Evolutionary conservation across 2,329 filamentous ascomycete species (phyloP), one percentile per base, ranked within the genome.

Genomic region (Fusarium secorum): DNA sequence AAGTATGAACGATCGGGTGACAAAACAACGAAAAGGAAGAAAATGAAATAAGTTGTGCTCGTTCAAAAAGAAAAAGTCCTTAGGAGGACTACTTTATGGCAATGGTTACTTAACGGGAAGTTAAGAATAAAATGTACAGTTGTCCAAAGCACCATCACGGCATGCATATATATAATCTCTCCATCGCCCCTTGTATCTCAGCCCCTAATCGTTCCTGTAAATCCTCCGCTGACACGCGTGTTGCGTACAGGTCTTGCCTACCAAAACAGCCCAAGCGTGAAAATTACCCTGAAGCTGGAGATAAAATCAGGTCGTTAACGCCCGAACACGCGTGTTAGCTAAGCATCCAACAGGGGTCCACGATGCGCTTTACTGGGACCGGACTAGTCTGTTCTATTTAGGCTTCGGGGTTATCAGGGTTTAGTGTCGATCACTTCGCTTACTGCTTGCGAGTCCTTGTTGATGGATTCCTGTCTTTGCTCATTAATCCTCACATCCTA

Each of bases 311-410:
- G 42, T 14, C 4, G 6, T 44, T 36, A 0, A 28, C 14, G 18
- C 10, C 15, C 4, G 33, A 45, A 69, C 52, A 71, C 68, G 68
- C 68, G 68, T 71, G 68, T 71, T 71, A 71, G 46, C 51, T 71
- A 62, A 71, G 48, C 52, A 20, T 7, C 1, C 0, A 0, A 3
- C 32, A 67, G 4, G 64, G 54, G 33, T 18, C 2, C 4, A 18
- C 9, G 15, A 18, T 1, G 33, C 15, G 33, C 33, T 35, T 35
- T 35, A 35, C 33, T 3, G 15, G 9, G 33, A 0, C 0, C 0
- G 5, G 33, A 1, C 4, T 66, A 67, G 55, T 0, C 0, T 4
- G 0, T 0, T 0, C 8, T 4, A 14, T 38, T 10, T 13, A 7
- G 26, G 35, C 30, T 48, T 15, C 5, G 4, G 7, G 36, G 1